Base-by-base conservation (phyloP, 1,284 basidiomycete species). In the Pseudozyma tsukubaensis region DNA sequence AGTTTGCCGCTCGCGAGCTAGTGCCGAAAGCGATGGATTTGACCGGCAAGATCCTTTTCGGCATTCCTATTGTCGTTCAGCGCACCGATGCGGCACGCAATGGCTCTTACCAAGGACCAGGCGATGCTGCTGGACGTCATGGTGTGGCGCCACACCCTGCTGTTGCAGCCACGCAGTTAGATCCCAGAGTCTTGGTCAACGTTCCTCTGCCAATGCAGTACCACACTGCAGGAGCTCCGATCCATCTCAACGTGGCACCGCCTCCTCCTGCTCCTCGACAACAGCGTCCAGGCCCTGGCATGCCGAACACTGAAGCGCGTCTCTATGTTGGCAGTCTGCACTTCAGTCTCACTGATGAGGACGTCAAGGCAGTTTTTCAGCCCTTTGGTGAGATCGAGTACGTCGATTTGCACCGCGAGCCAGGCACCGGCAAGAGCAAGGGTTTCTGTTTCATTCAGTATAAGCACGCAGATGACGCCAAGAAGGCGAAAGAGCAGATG, bases 401-500 rank as follows among this genome's bases (percentile, higher is more conserved):
- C 87, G 95, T 99, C 83, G 96, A 99, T 88, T 89, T 99, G 82
- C 96, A 98, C 86, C 90, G 91, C 81, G 94, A 97, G 85, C 91
- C 92, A 8, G 84, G 77, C 87, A 95, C 94, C 43, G 94, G 95
- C 45, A 91, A 93, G 81, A 95, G 93, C 86, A 98, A 98, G 86
- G 97, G 97, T 40, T 98, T 97, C 85, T 94, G 94, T 32, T 99
- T 99, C 84, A 92, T 99, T 45, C 97, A 99, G 91, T 81, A 94
- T 86, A 93, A 93, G 82, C 89, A 92, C 51, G 87, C 90, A 16
- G 92, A 94, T 81, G 92, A 97, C 83, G 96, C 97, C 18, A 92
- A 93, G 84, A 95, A 95, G 90, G 96, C 96, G 16, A 87, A 96
- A 42, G 94, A 97, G 82, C 94, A 97, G 77, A 98, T 99, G 94